Evolutionary conservation across 2,329 filamentous ascomycete species (phyloP).

Genomic region (Rhinocladiella similis): DNA sequence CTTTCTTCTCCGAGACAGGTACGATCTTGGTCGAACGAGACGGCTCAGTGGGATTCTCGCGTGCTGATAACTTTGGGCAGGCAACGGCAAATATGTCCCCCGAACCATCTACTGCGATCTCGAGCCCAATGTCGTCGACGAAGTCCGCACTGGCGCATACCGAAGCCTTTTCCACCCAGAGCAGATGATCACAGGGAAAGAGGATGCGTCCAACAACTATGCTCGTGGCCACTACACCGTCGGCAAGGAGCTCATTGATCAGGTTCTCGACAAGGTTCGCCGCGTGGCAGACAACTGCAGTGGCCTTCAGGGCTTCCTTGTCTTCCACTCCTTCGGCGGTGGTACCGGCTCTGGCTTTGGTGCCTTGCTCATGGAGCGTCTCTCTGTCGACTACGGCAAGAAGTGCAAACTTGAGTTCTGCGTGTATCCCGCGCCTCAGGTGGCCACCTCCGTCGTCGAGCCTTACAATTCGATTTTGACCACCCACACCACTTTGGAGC

Average conservation of each 20-base stretch:
- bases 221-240: slow-evolving; percentile 99
- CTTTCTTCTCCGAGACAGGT: slow-evolving; percentile 99
- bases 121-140: slow-evolving; percentile 98
- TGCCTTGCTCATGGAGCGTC: slow-evolving; percentile 93
- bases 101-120: slow-evolving; percentile 99
- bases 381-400: slow-evolving; percentile 99
- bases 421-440: slow-evolving; percentile 96
- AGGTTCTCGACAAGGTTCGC: slow-evolving; percentile 96
- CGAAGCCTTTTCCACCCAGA: slow-evolving; percentile 97
- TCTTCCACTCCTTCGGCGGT: slow-evolving; percentile 99
- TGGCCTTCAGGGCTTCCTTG: slow-evolving; percentile 97
- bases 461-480: slow-evolving; percentile 99
- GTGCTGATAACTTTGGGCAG: slow-evolving; percentile 48
- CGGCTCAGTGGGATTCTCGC: background rate
- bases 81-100: slow-evolving; percentile 97
- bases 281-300: slow-evolving; percentile 97
- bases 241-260: slow-evolving; percentile 98
- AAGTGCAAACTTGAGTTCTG: slow-evolving; percentile 99
- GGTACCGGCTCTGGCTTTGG: slow-evolving; percentile 98
- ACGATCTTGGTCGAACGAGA: slow-evolving; percentile 39
- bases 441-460: slow-evolving; percentile 96
- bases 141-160: slow-evolving; percentile 97
- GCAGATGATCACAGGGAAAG: slow-evolving; percentile 99
- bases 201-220: slow-evolving; percentile 99
- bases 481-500: slow-evolving; percentile 97